A percentile compares a stretch with the other conserved stretches of the same genome.
These are phyloP conservation scores for Mucor indicus DNA, from an alignment of 371 early-diverging fungal genomes.

Conservation along the genomic window DNA sequence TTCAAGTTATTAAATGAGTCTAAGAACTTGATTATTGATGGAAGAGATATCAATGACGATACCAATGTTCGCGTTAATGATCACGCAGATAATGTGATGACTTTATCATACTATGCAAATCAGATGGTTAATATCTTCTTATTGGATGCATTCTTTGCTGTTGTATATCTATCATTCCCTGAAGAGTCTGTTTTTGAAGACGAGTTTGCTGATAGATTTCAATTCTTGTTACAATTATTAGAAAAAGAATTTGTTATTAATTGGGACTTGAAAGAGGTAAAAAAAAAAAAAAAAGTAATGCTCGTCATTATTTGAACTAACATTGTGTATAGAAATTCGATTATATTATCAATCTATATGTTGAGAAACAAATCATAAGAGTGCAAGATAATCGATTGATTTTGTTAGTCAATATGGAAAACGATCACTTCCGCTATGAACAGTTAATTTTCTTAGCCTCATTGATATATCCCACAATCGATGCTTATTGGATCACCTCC, in stretches of 20 bases:
- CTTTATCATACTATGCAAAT: slow-evolving; percentile 47
- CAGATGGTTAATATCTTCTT: slow-evolving; percentile 43
- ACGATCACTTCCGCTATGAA: slow-evolving; percentile 34
- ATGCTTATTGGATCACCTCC: slow-evolving; percentile 51
- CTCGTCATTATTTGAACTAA: no score
- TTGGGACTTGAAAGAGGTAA: slow-evolving; percentile 42
- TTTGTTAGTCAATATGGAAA: slow-evolving; percentile 33
- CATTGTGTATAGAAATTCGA: slow-evolving; percentile 24
- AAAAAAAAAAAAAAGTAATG: background rate
- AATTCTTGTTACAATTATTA: slow-evolving; percentile 42
- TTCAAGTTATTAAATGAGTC: slow-evolving; percentile 42
- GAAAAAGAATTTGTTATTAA: slow-evolving; percentile 44
- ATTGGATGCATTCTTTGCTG: slow-evolving; percentile 44
- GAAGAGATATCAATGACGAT: slow-evolving; percentile 44
- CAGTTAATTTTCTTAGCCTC: slow-evolving; percentile 44
- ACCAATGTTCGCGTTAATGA: slow-evolving; percentile 49
- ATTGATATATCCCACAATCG: slow-evolving; percentile 45
- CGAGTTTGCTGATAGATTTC: slow-evolving; percentile 48
- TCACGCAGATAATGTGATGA: slow-evolving; percentile 53
- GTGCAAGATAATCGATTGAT: slow-evolving; percentile 13
- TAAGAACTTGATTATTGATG: slow-evolving; percentile 47
- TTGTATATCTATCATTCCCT: slow-evolving; percentile 43
- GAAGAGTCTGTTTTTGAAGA: slow-evolving; percentile 33
- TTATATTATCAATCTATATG: slow-evolving; percentile 18
- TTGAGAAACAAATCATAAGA: slow-evolving; percentile 23